These are phyloP conservation scores for Backusella parvicylindrica DNA, from an alignment of 192 early-diverging fungal genomes.

Conservation along the genomic window DNA sequence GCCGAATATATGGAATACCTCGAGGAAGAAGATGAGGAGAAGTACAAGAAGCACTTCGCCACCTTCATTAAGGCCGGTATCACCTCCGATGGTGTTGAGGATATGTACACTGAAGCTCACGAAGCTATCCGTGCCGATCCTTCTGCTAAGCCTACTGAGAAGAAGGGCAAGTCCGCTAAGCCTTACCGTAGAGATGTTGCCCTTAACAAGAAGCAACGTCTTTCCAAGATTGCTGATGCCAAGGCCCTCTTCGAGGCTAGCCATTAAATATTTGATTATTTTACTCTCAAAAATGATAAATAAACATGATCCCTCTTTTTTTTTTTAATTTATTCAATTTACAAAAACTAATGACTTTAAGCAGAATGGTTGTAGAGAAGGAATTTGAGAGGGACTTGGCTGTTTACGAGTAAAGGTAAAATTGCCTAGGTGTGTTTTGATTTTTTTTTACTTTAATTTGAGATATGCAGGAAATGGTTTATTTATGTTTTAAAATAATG, in stretches of 20 bases:
- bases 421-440: neutral
- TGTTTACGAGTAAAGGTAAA: neutral
- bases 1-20: constrained; percentile 97
- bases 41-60: constrained; percentile 94
- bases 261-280: neutral
- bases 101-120: constrained; percentile 91
- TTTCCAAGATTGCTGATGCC: constrained; percentile 89
- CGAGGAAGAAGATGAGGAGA: constrained; percentile 98
- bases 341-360: neutral
- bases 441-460: neutral
- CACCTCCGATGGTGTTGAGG: constrained; percentile 88
- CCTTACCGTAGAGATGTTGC: constrained; percentile 48
- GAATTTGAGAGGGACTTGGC: too few species aligned
- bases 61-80: constrained; percentile 87
- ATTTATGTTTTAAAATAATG: neutral
- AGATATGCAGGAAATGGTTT: neutral
- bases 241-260: constrained; percentile 34
- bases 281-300: constrained; percentile 8
- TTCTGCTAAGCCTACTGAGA: constrained; percentile 59
- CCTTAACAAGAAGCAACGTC: constrained; percentile 89
- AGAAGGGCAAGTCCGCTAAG: constrained; percentile 66
- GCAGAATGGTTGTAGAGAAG: neutral
- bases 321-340: neutral
- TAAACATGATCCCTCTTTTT: neutral
- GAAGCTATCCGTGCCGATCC: constrained; percentile 91